Evolutionary conservation across 768 basidiomycete genomes (phyloP).

Genomic region (Trametes coccinea): DNA sequence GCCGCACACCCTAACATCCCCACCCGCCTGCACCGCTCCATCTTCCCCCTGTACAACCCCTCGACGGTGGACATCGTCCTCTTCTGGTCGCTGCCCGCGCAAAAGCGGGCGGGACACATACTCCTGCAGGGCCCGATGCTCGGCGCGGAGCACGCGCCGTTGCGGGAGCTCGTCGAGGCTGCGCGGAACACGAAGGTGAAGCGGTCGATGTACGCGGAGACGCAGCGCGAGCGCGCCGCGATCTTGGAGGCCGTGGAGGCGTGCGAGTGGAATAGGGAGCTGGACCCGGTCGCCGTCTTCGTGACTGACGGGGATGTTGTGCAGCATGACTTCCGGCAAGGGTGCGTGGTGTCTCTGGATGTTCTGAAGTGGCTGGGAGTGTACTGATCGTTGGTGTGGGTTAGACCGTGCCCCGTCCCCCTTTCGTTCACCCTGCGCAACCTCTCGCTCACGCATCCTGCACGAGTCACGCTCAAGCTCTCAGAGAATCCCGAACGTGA

Average conservation of each 20-base stretch:
- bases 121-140: constrained; percentile 58
- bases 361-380: background rate
- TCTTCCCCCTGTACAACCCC: constrained; percentile 85
- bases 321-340: constrained; percentile 65
- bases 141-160: constrained; percentile 67
- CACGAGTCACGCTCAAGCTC: constrained; percentile 59
- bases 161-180: constrained; percentile 60
- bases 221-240: constrained; percentile 67
- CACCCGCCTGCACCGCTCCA: constrained; percentile 43
- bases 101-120: constrained; percentile 61
- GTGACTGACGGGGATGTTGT: constrained; percentile 45
- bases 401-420: constrained; percentile 56
- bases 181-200: constrained; percentile 65
- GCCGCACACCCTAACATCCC: constrained; percentile 60
- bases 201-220: constrained; percentile 91
- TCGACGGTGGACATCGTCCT: constrained; percentile 69
- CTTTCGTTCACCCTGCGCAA: constrained; percentile 66
- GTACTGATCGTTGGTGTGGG: background rate
- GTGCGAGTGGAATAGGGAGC: constrained; percentile 79
- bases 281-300: constrained; percentile 65
- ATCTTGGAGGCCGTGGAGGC: constrained; percentile 65
- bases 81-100: constrained; percentile 71
- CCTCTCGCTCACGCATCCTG: constrained; percentile 62
- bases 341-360: constrained; percentile 49
- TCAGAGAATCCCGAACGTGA: constrained; percentile 14